Evolutionary conservation across 1,284 basidiomycete genomes (phyloP).

Genomic region (Inonotus hispidus): DNA sequence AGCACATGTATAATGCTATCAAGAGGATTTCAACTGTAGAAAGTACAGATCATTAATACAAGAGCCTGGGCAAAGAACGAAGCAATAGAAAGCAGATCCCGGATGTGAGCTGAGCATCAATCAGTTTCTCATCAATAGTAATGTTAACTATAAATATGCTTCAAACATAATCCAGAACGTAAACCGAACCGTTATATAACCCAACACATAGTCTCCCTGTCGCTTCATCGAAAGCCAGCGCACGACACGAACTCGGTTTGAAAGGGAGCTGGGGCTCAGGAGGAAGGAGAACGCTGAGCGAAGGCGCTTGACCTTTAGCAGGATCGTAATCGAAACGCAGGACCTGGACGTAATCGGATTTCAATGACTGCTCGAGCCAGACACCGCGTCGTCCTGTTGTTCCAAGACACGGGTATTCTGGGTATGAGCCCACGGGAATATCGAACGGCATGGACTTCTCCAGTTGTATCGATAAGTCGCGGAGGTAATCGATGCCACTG

Average conservation of each 20-base stretch:
- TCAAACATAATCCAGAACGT: conserved; percentile 18
- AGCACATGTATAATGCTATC: too few species aligned
- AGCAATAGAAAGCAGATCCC: too few species aligned
- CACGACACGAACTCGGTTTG: conserved; percentile 16
- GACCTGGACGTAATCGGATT: conserved; percentile 16
- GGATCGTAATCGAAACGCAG: conserved; percentile 5
- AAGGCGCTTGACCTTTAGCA: background rate
- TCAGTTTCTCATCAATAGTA: background rate
- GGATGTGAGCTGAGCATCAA: too few species aligned
- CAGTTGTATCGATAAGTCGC: background rate
- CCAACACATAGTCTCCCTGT: conserved; percentile 16
- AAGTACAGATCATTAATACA: too few species aligned
- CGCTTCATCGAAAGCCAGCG: conserved; percentile 18
- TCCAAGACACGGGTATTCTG: conserved; percentile 15
- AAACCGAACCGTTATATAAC: conserved; percentile 15
- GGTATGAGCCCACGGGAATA: conserved; percentile 16
- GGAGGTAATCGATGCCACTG: background rate
- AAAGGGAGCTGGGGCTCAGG: conserved; percentile 18
- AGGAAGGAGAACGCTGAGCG: conserved; percentile 15
- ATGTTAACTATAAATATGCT: background rate
- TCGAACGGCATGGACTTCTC: conserved; percentile 14
- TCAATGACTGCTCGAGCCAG: conserved; percentile 18
- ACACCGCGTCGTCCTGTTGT: conserved; percentile 18
- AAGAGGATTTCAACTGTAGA: too few species aligned
- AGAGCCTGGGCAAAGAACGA: too few species aligned